A percentile compares a stretch with the other conserved stretches of the same genome.
Conservation (phyloP, 768 basidiomycete species). For the Gloeopeniophorella convolvens region DNA sequence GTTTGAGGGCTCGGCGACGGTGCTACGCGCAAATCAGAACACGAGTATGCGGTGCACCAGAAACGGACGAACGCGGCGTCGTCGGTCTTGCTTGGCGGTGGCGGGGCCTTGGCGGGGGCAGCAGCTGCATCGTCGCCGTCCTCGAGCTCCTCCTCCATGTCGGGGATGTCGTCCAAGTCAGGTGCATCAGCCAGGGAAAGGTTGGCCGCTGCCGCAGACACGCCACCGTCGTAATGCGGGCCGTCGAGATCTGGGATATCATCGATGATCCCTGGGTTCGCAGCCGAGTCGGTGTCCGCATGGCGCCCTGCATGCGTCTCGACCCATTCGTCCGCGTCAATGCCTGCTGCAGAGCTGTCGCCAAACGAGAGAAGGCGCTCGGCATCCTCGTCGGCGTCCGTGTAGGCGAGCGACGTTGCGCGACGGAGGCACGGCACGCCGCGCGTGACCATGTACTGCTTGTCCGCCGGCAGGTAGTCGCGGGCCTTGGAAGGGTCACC, state of each 20-base stretch:
- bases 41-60: constrained; percentile 5
- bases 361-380: constrained; percentile 87
- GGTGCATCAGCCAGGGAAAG: constrained; percentile 51
- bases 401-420: constrained; percentile 87
- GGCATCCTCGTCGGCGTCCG: constrained; percentile 93
- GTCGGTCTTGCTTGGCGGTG: constrained; percentile 31
- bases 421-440: constrained; percentile 96
- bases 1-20: constrained; percentile 59
- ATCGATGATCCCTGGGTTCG: constrained; percentile 60
- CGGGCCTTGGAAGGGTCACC: constrained; percentile 80
- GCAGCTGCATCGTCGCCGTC: constrained; percentile 86
- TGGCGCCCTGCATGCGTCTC: constrained; percentile 90
- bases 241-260: constrained; percentile 87
- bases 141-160: constrained; percentile 93
- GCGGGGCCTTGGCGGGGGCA: constrained; percentile 40
- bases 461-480: constrained; percentile 91
- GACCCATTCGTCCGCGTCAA: constrained; percentile 89
- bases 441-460: constrained; percentile 93
- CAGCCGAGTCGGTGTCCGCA: constrained; percentile 41
- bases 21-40: constrained; percentile 25
- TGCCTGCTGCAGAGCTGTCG: constrained; percentile 46
- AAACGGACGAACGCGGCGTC: constrained; percentile 42
- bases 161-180: constrained; percentile 95
- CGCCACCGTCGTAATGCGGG: constrained; percentile 32
- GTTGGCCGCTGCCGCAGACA: constrained; percentile 25